phyloP scores from a whole-genome alignment of 106 monocot genomes.

The Gastrodia elata region DNA sequence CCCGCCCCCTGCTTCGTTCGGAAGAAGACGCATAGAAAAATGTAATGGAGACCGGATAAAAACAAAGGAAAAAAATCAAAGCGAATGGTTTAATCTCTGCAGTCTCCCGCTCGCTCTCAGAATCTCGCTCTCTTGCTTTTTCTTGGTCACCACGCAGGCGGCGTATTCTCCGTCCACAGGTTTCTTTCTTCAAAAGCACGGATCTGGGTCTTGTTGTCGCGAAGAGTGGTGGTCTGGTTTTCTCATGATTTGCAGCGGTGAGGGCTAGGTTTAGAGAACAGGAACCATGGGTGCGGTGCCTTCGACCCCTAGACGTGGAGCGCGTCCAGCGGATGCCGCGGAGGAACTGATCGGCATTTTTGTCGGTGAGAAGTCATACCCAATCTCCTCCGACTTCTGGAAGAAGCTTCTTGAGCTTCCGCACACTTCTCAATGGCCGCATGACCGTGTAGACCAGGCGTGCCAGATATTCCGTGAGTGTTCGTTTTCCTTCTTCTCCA shows the following conservation, averaged over 20 bases:
- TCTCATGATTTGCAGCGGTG: neutral
- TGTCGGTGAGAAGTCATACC: conserved; percentile 71
- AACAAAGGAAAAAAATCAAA: neutral
- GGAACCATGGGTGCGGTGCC: conserved; percentile 67
- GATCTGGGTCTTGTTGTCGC: neutral
- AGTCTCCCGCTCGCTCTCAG: neutral
- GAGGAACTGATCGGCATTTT: conserved; percentile 73
- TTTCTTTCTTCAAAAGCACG: neutral
- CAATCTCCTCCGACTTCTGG: conserved; percentile 84
- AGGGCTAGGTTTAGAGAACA: conserved; percentile 3
- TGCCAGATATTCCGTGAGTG: conserved; percentile 64
- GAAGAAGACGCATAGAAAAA: neutral
- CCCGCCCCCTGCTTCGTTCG: neutral
- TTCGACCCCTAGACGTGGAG: conserved; percentile 54
- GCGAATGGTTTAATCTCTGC: neutral
- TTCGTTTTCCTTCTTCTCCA: neutral
- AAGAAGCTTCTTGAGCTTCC: conserved; percentile 80
- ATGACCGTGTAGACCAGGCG: conserved; percentile 46
- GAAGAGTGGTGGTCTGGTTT: conserved; percentile 1
- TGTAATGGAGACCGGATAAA: neutral
- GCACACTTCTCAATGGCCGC: conserved; percentile 71
- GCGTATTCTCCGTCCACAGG: neutral
- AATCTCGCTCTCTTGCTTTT: neutral
- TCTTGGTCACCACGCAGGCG: neutral
- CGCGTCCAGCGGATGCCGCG: conserved; percentile 30